A percentile compares a stretch with the other conserved stretches of the same genome.
phyloP scores from a whole-genome alignment of 495 filamentous ascomycete species.

The Aspergillus carlsbadensis region DNA sequence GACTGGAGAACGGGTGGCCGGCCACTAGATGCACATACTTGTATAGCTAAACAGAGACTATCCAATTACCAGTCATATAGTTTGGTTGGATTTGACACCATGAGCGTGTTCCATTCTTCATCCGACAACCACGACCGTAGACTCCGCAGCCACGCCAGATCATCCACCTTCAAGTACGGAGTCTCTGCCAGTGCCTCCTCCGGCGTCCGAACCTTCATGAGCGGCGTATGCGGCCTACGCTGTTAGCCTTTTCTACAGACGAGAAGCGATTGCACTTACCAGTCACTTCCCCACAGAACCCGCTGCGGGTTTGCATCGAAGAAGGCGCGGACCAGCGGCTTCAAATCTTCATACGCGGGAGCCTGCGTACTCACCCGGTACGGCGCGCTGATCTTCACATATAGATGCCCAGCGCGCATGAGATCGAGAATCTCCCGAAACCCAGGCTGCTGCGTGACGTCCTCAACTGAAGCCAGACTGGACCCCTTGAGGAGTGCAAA shows the following conservation, averaged over 20 bases:
- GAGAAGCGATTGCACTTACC: constrained; percentile 11
- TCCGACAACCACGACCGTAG: constrained; percentile 24
- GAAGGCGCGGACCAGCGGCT: constrained; percentile 19
- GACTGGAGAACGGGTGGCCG: too few species aligned
- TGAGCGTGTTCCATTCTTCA: constrained; percentile 23
- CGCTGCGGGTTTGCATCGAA: constrained; percentile 21
- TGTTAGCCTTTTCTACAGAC: background rate
- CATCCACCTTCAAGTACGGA: constrained; percentile 22
- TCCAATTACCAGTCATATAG: constrained; percentile 25
- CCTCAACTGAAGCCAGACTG: constrained; percentile 17
- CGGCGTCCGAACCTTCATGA: constrained; percentile 23
- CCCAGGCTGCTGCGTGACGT: constrained; percentile 18
- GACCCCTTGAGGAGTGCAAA: constrained; percentile 24
- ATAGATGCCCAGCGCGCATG: constrained; percentile 20
- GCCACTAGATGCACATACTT: too few species aligned
- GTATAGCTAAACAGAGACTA: too few species aligned
- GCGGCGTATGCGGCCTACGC: constrained; percentile 22
- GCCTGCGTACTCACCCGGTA: constrained; percentile 24
- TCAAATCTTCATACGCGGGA: constrained; percentile 20
- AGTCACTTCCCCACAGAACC: constrained; percentile 29
- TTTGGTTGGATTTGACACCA: constrained; percentile 14
- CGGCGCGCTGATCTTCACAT: constrained; percentile 27
- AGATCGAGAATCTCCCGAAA: constrained; percentile 22
- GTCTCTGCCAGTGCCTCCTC: constrained; percentile 24
- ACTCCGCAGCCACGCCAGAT: constrained; percentile 25